Evolutionary conservation across 2,329 filamentous ascomycete species (phyloP).

Genomic region (Diaporthe batatas): DNA sequence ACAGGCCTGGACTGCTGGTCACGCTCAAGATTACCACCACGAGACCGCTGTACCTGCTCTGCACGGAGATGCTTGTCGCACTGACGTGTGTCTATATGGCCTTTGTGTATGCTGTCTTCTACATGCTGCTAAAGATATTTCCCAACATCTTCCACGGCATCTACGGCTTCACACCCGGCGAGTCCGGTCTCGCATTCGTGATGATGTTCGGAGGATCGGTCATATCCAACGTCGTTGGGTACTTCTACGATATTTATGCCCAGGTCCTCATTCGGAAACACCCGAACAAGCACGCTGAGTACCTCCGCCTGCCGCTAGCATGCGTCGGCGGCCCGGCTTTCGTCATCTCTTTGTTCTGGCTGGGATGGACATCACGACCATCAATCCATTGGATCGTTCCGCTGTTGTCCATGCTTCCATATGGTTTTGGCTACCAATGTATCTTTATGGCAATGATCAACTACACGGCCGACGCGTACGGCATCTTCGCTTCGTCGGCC

Average conservation of each 20-base stretch:
- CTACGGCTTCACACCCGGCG: slow-evolving; percentile 49
- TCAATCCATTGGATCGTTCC: slow-evolving; percentile 49
- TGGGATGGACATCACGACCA: slow-evolving; percentile 47
- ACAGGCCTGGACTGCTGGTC: slow-evolving; percentile 41
- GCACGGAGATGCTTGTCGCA: slow-evolving; percentile 49
- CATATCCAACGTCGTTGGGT: slow-evolving; percentile 42
- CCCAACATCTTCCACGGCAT: slow-evolving; percentile 47
- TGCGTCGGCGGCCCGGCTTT: slow-evolving; percentile 47
- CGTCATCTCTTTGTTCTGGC: slow-evolving; percentile 48
- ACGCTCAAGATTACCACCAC: slow-evolving; percentile 48
- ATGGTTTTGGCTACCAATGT: slow-evolving; percentile 48
- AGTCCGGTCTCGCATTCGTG: slow-evolving; percentile 46
- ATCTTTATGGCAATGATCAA: slow-evolving; percentile 50
- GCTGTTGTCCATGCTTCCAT: slow-evolving; percentile 46
- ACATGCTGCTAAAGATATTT: slow-evolving; percentile 48
- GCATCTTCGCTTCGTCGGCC: slow-evolving; percentile 48
- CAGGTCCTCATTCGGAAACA: slow-evolving; percentile 43
- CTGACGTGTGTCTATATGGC: slow-evolving; percentile 50
- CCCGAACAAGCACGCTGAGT: slow-evolving; percentile 46
- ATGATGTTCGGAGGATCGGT: slow-evolving; percentile 48
- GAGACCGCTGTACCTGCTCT: slow-evolving; percentile 49
- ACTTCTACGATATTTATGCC: slow-evolving; percentile 45
- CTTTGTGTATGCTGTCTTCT: slow-evolving; percentile 52
- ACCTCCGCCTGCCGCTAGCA: slow-evolving; percentile 48
- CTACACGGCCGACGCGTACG: slow-evolving; percentile 47